Conservation (phyloP, 2,329 filamentous ascomycete species). For the Stagonosporopsis tanaceti region DNA sequence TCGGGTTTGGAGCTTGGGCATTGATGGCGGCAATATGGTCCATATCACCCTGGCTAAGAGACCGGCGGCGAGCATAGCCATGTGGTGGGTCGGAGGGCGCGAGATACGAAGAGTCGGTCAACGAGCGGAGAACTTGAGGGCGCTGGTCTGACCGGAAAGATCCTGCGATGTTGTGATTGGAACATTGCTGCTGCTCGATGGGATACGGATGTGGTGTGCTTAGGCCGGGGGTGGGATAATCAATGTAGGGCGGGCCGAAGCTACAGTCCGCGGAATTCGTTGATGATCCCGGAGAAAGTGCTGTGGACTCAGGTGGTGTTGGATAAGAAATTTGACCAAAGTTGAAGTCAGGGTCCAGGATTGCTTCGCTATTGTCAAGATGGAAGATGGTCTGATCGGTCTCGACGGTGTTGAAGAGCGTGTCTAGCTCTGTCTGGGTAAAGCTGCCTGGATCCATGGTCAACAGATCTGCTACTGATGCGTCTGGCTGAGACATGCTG, state of each 20-base stretch:
- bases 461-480: slow-evolving; percentile 10
- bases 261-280: slow-evolving; percentile 23
- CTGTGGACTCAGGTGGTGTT: slow-evolving; percentile 6
- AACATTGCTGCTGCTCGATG: slow-evolving; percentile 22
- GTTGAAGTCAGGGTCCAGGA: slow-evolving; percentile 17
- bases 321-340: slow-evolving; percentile 1
- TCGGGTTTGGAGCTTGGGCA: slow-evolving; percentile 24
- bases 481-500: slow-evolving; percentile 33
- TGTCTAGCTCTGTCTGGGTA: slow-evolving; percentile 21
- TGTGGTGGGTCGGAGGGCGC: slow-evolving; percentile 11
- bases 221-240: slow-evolving; percentile 23
- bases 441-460: slow-evolving; percentile 14
- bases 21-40: slow-evolving; percentile 14
- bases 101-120: slow-evolving; percentile 14
- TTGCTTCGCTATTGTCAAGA: slow-evolving; percentile 12
- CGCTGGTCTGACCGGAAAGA: neutral
- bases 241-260: slow-evolving; percentile 12
- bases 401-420: slow-evolving; percentile 18
- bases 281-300: slow-evolving; percentile 19
- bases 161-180: neutral
- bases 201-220: slow-evolving; percentile 29
- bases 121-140: slow-evolving; percentile 14
- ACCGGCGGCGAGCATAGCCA: slow-evolving; percentile 35
- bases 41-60: slow-evolving; percentile 38
- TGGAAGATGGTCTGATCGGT: slow-evolving; percentile 11